Base-by-base conservation (phyloP, 768 basidiomycete genomes). In the Exidia glandulosa region DNA sequence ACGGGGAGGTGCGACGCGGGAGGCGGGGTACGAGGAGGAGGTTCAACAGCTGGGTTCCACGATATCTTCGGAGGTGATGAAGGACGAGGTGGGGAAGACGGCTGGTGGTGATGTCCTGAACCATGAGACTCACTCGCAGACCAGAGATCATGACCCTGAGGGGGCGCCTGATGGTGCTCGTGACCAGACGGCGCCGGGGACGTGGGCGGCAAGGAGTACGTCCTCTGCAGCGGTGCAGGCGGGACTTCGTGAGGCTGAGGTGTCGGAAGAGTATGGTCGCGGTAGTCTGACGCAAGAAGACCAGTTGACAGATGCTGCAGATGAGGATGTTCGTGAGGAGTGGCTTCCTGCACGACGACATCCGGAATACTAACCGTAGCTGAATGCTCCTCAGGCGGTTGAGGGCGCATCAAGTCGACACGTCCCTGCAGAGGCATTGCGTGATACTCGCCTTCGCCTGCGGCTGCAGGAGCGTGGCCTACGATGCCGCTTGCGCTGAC, bases 351-450 rank as follows among this genome's bases (percentile, higher is more conserved):
- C 3, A 55, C 37, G 31, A 27, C 27, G 27, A 31, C 36, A 9
- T 41, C 33, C 6, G 62, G 57, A 30, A 47, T 56, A 4, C 34
- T 56, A 12, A 57, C 56, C 2, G 60, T 57, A 29, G 61, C 37
- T 2, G 57, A 36, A 32, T 61, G 56, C 36, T 63, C 59, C 25
- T 60, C 41, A 32, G 57, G 30, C 13, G 59, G 56, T 16, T 65
- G 68, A 3, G 82, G 87, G 59, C 86, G 82, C 78, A 96, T 87
- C 65, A 97, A 76, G 68, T 95, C 92, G 59, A 94, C 78, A 54
- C 94, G 85, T 4, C 94, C 94, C 60, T 90, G 87, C 25, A 96
- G 76, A 16, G 94, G 94, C 73, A 97, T 72, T 57, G 81, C 86
- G 59, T 76, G 78, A 69, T 96, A 97, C 63, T 84, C 80, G 33